Conservation (phyloP, 139 green algal genomes). For the Chlorella sp. region DNA sequence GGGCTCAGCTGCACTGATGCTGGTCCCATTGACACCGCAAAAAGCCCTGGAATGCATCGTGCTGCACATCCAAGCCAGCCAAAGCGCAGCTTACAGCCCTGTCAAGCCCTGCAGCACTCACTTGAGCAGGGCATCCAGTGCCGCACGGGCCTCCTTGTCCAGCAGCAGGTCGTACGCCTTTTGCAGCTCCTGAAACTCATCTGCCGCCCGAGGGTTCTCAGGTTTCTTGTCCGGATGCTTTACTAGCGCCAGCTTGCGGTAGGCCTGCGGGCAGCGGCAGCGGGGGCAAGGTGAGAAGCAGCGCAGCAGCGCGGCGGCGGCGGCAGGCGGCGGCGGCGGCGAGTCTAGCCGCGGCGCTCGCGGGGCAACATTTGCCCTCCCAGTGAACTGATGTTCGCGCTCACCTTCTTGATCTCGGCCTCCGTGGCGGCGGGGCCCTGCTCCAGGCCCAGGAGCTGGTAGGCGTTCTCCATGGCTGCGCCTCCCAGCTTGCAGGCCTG, state of each 20-base stretch:
- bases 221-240: slow-evolving; percentile 90
- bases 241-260: slow-evolving; percentile 70
- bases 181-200: slow-evolving; percentile 87
- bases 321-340: not conserved
- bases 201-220: slow-evolving; percentile 62
- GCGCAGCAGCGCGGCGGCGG: not conserved
- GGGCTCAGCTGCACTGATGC: no score
- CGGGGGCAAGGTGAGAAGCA: not conserved
- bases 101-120: slow-evolving; percentile 36
- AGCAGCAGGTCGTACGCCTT: slow-evolving; percentile 85
- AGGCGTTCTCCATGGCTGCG: slow-evolving; percentile 55
- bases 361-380: no score
- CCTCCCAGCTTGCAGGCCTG: not conserved
- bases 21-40: no score
- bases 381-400: not conserved
- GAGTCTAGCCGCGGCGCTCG: not conserved
- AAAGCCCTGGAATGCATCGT: no score
- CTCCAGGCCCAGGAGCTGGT: slow-evolving; percentile 68
- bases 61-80: no score
- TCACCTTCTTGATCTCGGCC: slow-evolving; percentile 74
- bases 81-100: no score
- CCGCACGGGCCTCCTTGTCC: slow-evolving; percentile 72
- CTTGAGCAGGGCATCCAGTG: slow-evolving; percentile 77
- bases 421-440: slow-evolving; percentile 58
- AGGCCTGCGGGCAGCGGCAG: slow-evolving; percentile 63